phyloP scores from a whole-genome alignment of 345 rosid genomes.

The Durio zibethinus region DNA sequence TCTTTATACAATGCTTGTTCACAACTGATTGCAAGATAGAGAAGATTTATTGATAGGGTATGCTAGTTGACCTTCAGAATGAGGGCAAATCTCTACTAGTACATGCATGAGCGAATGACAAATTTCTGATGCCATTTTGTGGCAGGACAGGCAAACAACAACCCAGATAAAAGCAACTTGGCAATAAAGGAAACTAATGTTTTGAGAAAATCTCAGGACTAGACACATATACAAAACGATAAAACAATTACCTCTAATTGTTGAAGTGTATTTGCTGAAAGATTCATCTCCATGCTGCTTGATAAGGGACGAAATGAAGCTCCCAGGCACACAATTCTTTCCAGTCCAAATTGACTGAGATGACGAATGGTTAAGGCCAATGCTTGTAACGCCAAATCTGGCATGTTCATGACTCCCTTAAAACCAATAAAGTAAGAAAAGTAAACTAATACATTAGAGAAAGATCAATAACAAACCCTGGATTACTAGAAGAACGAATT shows the following conservation, averaged over 20 bases:
- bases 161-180: not conserved
- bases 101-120: not conserved
- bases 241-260: conserved; percentile 71
- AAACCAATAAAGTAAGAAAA: conserved; percentile 14
- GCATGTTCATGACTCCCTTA: conserved; percentile 78
- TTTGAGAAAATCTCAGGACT: not conserved
- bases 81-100: too few species aligned
- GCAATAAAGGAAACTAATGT: not conserved
- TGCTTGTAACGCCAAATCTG: conserved; percentile 81
- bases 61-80: not conserved
- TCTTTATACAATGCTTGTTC: not conserved
- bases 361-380: conserved; percentile 65
- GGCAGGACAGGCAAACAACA: not conserved
- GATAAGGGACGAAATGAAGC: conserved; percentile 70
- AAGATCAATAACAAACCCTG: not conserved
- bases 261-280: conserved; percentile 83
- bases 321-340: conserved; percentile 67
- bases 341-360: conserved; percentile 88
- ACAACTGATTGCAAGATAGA: not conserved
- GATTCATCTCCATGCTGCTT: conserved; percentile 70
- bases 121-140: not conserved
- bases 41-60: not conserved
- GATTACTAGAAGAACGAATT: not conserved
- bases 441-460: conserved; percentile 4
- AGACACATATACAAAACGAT: not conserved